Percentiles rank a stretch among this genome's conserved stretches.
Conservation (phyloP, 305 asterid genomes). For the Solanum hybrid region DNA sequence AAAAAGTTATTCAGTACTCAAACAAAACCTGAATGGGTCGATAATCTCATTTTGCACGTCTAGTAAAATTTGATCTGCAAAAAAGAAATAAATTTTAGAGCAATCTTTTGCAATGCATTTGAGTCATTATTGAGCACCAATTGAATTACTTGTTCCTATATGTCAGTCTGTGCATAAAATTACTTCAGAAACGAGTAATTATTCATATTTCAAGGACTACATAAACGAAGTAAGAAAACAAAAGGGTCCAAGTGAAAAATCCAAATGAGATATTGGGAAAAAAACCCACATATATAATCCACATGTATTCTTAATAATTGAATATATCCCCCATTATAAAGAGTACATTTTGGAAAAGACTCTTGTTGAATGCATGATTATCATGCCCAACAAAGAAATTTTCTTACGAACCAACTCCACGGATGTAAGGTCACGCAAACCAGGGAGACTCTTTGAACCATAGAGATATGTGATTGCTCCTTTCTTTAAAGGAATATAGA, state of each 20-base stretch:
- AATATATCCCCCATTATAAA: background rate
- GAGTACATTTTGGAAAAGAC: background rate
- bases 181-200: background rate
- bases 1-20: background rate
- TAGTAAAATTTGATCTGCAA: background rate
- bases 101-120: background rate
- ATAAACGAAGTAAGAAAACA: no score
- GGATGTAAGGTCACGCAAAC: no score
- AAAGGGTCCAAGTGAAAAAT: background rate
- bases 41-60: background rate
- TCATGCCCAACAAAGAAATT: background rate
- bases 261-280: background rate
- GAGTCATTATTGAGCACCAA: background rate
- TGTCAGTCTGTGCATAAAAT: background rate
- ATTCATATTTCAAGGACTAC: background rate
- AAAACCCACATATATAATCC: background rate
- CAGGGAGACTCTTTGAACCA: background rate
- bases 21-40: background rate
- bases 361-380: background rate
- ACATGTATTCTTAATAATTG: background rate
- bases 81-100: background rate
- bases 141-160: background rate
- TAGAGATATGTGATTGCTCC: background rate
- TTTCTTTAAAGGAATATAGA: background rate
- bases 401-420: background rate